Base-by-base conservation (phyloP, 176 grass and related monocot species). In the Thalia dealbata region DNA sequence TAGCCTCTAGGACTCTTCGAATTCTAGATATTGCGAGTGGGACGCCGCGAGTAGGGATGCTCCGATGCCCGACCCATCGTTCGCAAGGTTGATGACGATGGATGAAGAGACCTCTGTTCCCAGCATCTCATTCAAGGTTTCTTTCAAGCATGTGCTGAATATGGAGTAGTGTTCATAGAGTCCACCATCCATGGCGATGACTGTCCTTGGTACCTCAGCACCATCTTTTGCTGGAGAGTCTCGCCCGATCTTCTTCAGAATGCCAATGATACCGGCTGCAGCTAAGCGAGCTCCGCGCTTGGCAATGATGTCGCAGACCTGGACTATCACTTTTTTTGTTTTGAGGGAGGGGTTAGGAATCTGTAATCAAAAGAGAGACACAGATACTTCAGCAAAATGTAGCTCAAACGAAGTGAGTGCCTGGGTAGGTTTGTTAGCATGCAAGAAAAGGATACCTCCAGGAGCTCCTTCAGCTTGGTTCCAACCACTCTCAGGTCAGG, bases 201-300 rank as follows among this genome's bases (percentile, higher is more conserved):
- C 82, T 11, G 59, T 67, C 72, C 73, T 76, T 8, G 64, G 78
- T 41, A 43, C 61, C 8, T 60, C 23, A 50, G 25, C 21, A 41
- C 66, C 79, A 78, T 78, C 75, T 18, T 41, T 77, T 28, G 28
- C 24, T 6, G 50, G 22, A 32, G 69, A 42, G 44, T 86, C 83
- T 8, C 73, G 76, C 21, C 80, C 87, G 3, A 89, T 83, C 51
- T 86, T 89, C 74, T 89, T 89, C 24, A 89, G 76, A 60, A 89
- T 85, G 26, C 83, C 87, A 8, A 74, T 65, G 65, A 89, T 85
- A 26, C 87, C 83, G 42, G 87, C 87, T 67, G 83, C 83, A 52
- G 80, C 83, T 6, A 89, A 71, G 12, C 48, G 29, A 9, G 87
- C 87, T 2, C 72, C 87, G 43, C 87, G 87, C 76, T 83, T 85